A percentile compares a stretch with the other conserved stretches of the same genome.
These are phyloP conservation scores for Trametes punicea DNA, from an alignment of 768 basidiomycete genomes.

Conservation along the genomic window DNA sequence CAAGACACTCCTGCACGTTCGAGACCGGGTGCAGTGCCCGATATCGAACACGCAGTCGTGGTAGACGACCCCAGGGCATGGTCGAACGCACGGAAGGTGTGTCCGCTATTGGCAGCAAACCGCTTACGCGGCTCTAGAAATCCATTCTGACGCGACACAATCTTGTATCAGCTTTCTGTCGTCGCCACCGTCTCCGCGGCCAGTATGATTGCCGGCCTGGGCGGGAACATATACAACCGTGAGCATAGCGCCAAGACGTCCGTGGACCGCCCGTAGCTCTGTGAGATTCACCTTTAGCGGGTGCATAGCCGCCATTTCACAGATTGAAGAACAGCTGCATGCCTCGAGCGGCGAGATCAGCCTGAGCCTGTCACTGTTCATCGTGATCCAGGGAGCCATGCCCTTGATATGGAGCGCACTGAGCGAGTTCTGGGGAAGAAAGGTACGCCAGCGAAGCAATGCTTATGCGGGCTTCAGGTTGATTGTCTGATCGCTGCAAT, in stretches of 20 bases:
- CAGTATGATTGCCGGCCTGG: conserved; percentile 56
- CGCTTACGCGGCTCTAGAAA: not conserved
- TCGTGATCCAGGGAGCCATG: conserved; percentile 63
- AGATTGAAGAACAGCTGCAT: conserved; percentile 57
- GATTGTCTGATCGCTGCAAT: not conserved
- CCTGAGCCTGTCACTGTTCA: conserved; percentile 67
- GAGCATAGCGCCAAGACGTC: conserved; percentile 7
- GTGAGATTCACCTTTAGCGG: conserved; percentile 3
- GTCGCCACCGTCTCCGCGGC: conserved; percentile 49
- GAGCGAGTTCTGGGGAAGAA: conserved; percentile 75
- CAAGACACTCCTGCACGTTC: not conserved
- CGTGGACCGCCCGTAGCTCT: not conserved
- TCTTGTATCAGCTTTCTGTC: conserved; percentile 29
- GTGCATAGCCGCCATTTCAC: conserved; percentile 53
- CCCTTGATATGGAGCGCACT: conserved; percentile 68
- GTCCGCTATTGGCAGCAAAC: not conserved
- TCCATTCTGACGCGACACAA: not conserved
- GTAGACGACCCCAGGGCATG: conserved; percentile 28
- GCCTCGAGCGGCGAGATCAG: conserved; percentile 63
- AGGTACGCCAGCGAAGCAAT: conserved; percentile 43
- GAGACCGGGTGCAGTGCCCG: not conserved
- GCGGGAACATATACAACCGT: conserved; percentile 65
- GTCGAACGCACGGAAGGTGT: conserved; percentile 28
- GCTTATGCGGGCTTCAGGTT: no score
- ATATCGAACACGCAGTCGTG: conserved; percentile 29